Evolutionary conservation across 352 stramenopile species (phyloP).

Genomic region (Hyaloperonospora arabidopsidis): DNA sequence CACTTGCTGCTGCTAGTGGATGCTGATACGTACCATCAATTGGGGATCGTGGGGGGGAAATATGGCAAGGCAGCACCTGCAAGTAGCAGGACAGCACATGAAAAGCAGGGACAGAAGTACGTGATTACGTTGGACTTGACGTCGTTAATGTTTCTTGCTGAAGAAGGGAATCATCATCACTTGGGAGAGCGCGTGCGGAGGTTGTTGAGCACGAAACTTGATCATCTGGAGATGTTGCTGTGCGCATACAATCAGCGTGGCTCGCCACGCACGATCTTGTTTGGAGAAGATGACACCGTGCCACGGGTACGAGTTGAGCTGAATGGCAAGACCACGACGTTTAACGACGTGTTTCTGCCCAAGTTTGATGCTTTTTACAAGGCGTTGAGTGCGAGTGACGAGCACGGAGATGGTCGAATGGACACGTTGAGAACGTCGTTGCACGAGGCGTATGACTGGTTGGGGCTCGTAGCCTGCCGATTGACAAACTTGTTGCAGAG

Average conservation of each 20-base stretch:
- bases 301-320: conserved; percentile 57
- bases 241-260: conserved; percentile 66
- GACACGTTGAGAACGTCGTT: conserved; percentile 32
- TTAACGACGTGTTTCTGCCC: conserved; percentile 49
- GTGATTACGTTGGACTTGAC: conserved; percentile 57
- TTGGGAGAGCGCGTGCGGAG: conserved; percentile 36
- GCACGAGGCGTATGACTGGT: conserved; percentile 62
- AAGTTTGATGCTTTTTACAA: conserved; percentile 42
- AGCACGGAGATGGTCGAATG: conserved; percentile 9
- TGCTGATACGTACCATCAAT: conserved; percentile 52
- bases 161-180: conserved; percentile 8
- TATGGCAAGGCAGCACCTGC: conserved; percentile 36
- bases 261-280: conserved; percentile 51
- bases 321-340: conserved; percentile 33
- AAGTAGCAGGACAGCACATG: conserved; percentile 16
- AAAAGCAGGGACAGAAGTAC: conserved; percentile 40
- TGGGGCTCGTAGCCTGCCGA: conserved; percentile 59
- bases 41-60: conserved; percentile 62
- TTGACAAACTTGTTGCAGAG: conserved; percentile 49
- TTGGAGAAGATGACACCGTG: conserved; percentile 58
- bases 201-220: conserved; percentile 42
- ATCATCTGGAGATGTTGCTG: conserved; percentile 63
- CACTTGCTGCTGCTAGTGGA: conserved; percentile 69
- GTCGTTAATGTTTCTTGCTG: conserved; percentile 25
- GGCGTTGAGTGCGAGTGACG: conserved; percentile 9